Base-by-base conservation (phyloP, 1,284 basidiomycete species). In the Rhodotorula sp. region DNA sequence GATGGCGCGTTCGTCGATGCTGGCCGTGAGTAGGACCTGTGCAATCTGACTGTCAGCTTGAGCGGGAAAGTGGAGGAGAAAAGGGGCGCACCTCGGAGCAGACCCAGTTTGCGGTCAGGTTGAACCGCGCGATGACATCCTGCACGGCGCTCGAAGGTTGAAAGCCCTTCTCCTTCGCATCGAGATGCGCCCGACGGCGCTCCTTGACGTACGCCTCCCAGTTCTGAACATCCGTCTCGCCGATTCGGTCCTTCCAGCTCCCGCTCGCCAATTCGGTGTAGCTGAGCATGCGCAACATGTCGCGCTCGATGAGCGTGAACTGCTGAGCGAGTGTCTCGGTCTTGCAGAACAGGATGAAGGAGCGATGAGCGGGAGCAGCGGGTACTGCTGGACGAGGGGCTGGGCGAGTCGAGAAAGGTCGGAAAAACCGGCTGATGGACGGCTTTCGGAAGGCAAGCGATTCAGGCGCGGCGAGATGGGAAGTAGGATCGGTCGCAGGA, bases 291-390 rank as follows among this genome's bases (percentile, higher is more conserved):
- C 90, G 86, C 79, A 94, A 90, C 64, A 95, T 81, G 77, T 94
- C 92, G 27, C 89, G 85, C 74, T 95, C 92, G 76, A 95, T 92
- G 84, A 93, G 88, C 19, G 88, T 85, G 77, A 94, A 89, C 76
- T 94, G 90, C 64, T 88, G 85, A 1, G 90, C 90, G 30, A 95
- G 80, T 7, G 81, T 82, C 61, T 87, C 86, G 2, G 90, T 81
- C 24, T 77, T 76, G 73, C 74, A 79, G 51, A 78, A 80, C 34
- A 90, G 80, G 56, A 92, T 83, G 80, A 89, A 92, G 2, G 88
- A 90, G 24, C 85, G 85, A 75, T 89, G 85, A 9, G 60, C 55
- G 0, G 72, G 72, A 2, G 67, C 60, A 3, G 54, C 9, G 22
- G 54, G 34, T 1, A 47, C 10, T 20, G 56, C 17, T 5, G 60